Base-by-base conservation (phyloP, 345 rosid species). In the Populus ilicifolia region DNA sequence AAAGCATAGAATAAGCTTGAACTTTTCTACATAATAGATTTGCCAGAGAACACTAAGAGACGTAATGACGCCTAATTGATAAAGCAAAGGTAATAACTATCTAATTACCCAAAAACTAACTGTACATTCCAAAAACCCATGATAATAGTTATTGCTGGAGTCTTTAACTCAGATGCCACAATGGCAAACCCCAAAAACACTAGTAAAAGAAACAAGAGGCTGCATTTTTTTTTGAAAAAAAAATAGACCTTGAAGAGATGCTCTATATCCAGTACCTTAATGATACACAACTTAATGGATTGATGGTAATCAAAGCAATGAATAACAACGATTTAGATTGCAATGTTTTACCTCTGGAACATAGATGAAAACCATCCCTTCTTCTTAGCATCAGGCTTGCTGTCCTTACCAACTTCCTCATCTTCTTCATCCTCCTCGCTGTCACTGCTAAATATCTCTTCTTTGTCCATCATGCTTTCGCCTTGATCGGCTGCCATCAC, bases 401-500 rank as follows among this genome's bases (percentile, higher is more conserved):
- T 88, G 71, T 84, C 92, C 48, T 88, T 88, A 56, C 76, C 89
- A 80, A 78, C 86, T 54, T 74, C 79, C 39, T 90, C 90, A 66
- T 92, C 89, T 69, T 89, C 96, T 70, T 86, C 95, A 84, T 94
- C 99, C 82, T 78, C 80, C 80, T 93, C 97, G 78, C 91, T 89
- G 54, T 92, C 99, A 84, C 97, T 92, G 71, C 97, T 90, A 33
- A 94, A 21, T 82, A 91, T 75, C 86, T 96, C 99, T 80, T 93
- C 98, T 73, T 90, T 83, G 74, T 96, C 99, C 99, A 96, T 96
- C 99, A 96, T 92, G 86, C 99, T 96, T 83, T 91, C 94, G 69
- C 98, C 99, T 70, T 89, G 92, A 84, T 89, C 88, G 80, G 94
- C 92, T 80, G 89, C 90, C 87, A 87, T 91, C 75, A 85, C 88